Evolutionary conservation across 2,329 filamentous ascomycete species (phyloP), one percentile per base, ranked within the genome.

Genomic region (Paecilomyces fulvus): DNA sequence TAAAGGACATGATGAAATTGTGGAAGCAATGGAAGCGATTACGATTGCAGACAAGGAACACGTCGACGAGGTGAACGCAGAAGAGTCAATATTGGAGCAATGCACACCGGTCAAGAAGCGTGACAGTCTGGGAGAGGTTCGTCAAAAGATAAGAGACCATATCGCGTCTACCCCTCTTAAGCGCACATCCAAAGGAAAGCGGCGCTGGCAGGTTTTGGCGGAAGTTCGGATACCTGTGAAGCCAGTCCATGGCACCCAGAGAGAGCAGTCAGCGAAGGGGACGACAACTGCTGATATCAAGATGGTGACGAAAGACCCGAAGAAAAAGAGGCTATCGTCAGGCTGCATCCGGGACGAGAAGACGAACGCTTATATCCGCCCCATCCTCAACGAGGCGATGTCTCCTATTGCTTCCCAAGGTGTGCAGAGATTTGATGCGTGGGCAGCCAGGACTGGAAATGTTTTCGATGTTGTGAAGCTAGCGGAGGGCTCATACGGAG

Each of bases 401-500:
- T 73, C 73, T 0, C 61, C 67, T 0, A 60, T 68, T 31, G 69
- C 70, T 2, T 68, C 71, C 0, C 65, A 69, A 49, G 67, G 65
- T 10, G 67, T 75, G 9, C 73, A 75, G 49, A 70, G 67, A 48
- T 76, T 76, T 52, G 60, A 58, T 49, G 67, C 67, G 10, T 76
- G 73, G 73, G 72, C 73, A 9, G 65, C 68, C 3, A 66, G 70
- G 11, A 71, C 70, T 2, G 71, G 66, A 5, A 68, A 66, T 33
- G 65, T 72, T 62, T 69, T 76, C 60, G 65, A 75, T 37, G 75
- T 86, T 46, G 73, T 75, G 8, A 87, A 87, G 62, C 80, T 87
- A 33, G 83, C 83, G 8, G 84, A 87, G 67, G 84, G 84, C 1
- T 85, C 83, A 0, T 87, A 84, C 64, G 83, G 82, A 55, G 83